Percentiles rank a stretch among this genome's conserved stretches.
phyloP scores from a whole-genome alignment of 106 monocot species.

The Dioscorea dumetorum region DNA sequence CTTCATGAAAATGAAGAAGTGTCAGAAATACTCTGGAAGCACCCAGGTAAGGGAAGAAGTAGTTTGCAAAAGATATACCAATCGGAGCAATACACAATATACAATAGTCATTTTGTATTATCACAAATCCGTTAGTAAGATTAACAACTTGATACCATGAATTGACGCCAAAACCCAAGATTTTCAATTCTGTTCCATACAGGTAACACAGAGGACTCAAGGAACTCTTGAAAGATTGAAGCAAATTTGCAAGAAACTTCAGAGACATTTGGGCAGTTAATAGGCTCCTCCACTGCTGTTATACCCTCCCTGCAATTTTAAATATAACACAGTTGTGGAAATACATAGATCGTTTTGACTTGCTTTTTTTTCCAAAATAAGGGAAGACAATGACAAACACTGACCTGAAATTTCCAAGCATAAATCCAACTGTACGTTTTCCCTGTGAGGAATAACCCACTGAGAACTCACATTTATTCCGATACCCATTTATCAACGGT shows the following conservation, averaged over 20 bases:
- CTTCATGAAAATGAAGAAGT: too few relatives aligned
- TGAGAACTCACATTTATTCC: constrained; percentile 98
- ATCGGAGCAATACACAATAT: too few relatives aligned
- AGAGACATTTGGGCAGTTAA: constrained; percentile 84
- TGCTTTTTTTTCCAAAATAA: background rate
- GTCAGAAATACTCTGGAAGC: too few relatives aligned
- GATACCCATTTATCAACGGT: constrained; percentile 75
- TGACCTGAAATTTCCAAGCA: constrained; percentile 96
- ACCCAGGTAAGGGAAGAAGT: too few relatives aligned
- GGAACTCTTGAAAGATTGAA: constrained; percentile 71
- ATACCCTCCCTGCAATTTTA: constrained; percentile 73
- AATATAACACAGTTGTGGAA: background rate
- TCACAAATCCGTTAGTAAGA: background rate
- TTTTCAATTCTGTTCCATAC: constrained; percentile 83
- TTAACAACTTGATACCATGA: constrained; percentile 36
- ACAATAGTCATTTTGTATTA: too few relatives aligned
- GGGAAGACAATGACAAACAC: background rate
- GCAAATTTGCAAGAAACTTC: constrained; percentile 74
- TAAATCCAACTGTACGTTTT: constrained; percentile 84
- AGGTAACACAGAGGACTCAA: constrained; percentile 66
- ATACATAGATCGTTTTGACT: background rate
- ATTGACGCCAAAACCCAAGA: constrained; percentile 93
- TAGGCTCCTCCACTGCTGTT: constrained; percentile 80
- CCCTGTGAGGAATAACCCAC: constrained; percentile 81
- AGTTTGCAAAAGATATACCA: too few relatives aligned